Evolutionary conservation across 1,284 basidiomycete species (phyloP), one percentile per base, ranked within the genome.

Genomic region (Cutaneotrichosporon sp.): DNA sequence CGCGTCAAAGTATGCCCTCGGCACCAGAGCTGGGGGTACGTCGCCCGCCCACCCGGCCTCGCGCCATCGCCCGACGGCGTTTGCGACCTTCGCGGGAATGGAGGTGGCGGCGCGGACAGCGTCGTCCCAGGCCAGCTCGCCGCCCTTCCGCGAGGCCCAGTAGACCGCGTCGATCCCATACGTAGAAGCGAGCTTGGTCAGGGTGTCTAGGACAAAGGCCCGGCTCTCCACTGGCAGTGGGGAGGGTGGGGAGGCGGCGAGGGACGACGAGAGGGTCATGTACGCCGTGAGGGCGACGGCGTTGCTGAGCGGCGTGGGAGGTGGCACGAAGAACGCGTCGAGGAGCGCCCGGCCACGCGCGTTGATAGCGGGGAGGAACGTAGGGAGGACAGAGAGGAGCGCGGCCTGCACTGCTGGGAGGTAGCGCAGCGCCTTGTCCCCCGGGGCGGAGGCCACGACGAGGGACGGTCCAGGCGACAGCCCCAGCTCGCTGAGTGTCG

Each of bases 161-260:
- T 88, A 85, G 20, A 92, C 73, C 45, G 86, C 82, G 67, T 90
- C 87, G 51, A 93, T 77, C 6, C 89, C 84, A 71, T 90, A 92
- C 34, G 84, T 79, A 50, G 73, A 78, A 3, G 82, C 72, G 9
- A 94, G 81, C 22, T 77, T 80, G n/a, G 79, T 80, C 20, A 94
- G 80, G 0, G 89, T 65, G 2, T 62, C 20, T 6, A 79, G 60
- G 3, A 73, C 53, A 61, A 74, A 71, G 1, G 61, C 55, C 22
- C 78, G 58, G 10, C 73, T 60, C 20, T 68, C 64, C 9, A 50
- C 33, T 0, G 69, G 60, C 6, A 73, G 56, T 1, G 62, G 52
- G 0, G 58, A n/a, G 14, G 66, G 36, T 20, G 60, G 54, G 20
- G 56, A 7, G 11, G 64, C 57, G 1, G 67, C 67, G 0, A 78